Evolutionary conservation across 2,329 filamentous ascomycete genomes (phyloP).

Genomic region (Penicillium sp.): DNA sequence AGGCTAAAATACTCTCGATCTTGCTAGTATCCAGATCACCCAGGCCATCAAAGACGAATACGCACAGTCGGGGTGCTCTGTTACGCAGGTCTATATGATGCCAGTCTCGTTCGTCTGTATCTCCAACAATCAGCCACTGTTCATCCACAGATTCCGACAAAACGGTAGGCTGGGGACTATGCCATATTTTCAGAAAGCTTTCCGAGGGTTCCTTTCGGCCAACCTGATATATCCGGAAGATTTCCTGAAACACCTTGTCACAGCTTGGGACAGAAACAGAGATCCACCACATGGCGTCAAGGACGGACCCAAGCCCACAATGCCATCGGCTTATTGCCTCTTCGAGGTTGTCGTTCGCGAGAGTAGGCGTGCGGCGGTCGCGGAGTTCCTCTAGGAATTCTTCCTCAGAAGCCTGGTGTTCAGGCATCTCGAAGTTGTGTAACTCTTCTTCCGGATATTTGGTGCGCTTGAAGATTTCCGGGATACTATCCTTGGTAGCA

Average conservation of each 20-base stretch:
- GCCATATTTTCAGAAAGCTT: constrained; percentile 6
- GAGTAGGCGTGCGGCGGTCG: neutral
- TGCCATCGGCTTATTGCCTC: neutral
- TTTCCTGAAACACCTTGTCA: neutral
- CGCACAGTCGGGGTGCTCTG: neutral
- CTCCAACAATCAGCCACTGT: neutral
- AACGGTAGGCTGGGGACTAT: neutral
- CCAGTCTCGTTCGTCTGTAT: constrained; percentile 5
- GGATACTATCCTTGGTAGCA: constrained; percentile 4
- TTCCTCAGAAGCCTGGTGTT: neutral
- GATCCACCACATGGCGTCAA: neutral
- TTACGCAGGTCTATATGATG: neutral
- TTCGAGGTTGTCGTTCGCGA: neutral
- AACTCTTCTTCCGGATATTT: neutral
- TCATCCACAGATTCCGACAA: neutral
- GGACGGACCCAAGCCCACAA: no score
- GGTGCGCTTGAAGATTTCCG: neutral
- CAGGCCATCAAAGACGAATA: constrained; percentile 2
- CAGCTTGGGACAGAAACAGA: neutral
- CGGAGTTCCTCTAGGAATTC: neutral
- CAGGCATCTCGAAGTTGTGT: no score
- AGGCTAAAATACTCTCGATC: no score
- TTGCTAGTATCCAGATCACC: no score
- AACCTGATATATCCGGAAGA: neutral
- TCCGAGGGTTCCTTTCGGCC: neutral